Evolutionary conservation across 2,329 filamentous ascomycete species (phyloP), one percentile per base, ranked within the genome.

Genomic region (Curvularia sp.): DNA sequence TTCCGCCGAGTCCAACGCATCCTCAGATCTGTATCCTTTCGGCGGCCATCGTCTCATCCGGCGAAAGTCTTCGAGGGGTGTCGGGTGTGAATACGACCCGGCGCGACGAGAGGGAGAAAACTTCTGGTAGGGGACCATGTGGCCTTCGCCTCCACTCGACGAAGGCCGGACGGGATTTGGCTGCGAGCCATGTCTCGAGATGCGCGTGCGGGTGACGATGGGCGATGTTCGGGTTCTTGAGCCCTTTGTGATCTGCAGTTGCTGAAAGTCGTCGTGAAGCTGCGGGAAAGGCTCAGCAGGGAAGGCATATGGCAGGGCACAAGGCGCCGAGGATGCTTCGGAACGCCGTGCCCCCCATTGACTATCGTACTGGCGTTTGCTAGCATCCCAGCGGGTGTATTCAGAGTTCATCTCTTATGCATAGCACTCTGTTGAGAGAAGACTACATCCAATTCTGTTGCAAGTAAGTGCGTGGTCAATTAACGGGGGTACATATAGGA

Each of bases 1-100:
- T 43, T 77, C 70, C 21, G 63, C 52, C 25, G 70, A 64, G 25
- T 60, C 64, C 53, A 80, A 60, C 18, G 62, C 64, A 39, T 75
- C 71, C 48, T 77, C 71, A 49, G 59, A 59, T 21, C 70, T 65
- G 69, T 72, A 77, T 32, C 77, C 75, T 39, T 61, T 69, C n/a
- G 78, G 78, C 23, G 78, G 78, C 78, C 78, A 80, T 49, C 68
- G 66, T 63, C 73, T 67, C 36, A 72, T 71, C 45, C 56, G 67
- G 51, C 75, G 71, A 49, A 73, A 76, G 51, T 76, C 74, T n/a
- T 77, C 74, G 51, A 77, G 70, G 13, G 74, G 69, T 18, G 74
- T 70, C 3, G 74, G 73, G 42, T 77, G 72, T 34, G 74, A 76
- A 57, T 76, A 77, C 21, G 74, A 77, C 32, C 69, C 73, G 21